Base-by-base conservation (phyloP, 177 flowering plant genomes). In the Telopea speciosissima region DNA sequence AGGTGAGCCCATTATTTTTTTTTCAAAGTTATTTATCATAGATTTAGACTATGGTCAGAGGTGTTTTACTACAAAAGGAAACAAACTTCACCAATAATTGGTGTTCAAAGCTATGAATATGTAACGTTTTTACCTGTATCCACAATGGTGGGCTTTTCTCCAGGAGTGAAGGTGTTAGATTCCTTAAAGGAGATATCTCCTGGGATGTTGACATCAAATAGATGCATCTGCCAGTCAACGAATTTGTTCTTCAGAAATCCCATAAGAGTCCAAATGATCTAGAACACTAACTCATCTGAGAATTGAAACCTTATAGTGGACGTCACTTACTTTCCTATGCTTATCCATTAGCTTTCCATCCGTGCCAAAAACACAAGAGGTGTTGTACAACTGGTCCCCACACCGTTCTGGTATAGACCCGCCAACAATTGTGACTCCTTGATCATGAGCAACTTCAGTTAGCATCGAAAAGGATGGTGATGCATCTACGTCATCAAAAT, bases 391-490 rank as follows among this genome's bases (percentile, higher is more conserved):
- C 23, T 26, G 63, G 69, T 52, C 72, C 60, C 64, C 63, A 23
- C 42, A 5, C 66, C 45, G 21, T 68, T 83, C 85, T 19, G 82
- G 83, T 26, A 83, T 63, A n/a, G 85, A 83, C 8, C 85, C 83
- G 10, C 83, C 83, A 60, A 81, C 76, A 16, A 83, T 66, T 11
- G 76, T 76, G 64, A 81, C 69, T 25, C 70, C 23, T 16, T 31
- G 33, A n/a, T n/a, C 5, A 23, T 23, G 16, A 72, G 84, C 70
- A 72, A 68, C 78, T 67, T 79, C 67, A 14, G 84, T 74, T 26
- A 81, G 42, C 81, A 76, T 81, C 1, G 65, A 14, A 58, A 26
- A 44, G 0, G 78, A 67, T 7, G 84, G 74, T 0, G 76, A 66
- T 3, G 67, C 68, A 24, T 64, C 75, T 24, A 31, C 56, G 13